Percentiles rank a stretch among this genome's conserved stretches.
Conservation (phyloP, 805 yeast genomes). For the Kazachstania africana region DNA sequence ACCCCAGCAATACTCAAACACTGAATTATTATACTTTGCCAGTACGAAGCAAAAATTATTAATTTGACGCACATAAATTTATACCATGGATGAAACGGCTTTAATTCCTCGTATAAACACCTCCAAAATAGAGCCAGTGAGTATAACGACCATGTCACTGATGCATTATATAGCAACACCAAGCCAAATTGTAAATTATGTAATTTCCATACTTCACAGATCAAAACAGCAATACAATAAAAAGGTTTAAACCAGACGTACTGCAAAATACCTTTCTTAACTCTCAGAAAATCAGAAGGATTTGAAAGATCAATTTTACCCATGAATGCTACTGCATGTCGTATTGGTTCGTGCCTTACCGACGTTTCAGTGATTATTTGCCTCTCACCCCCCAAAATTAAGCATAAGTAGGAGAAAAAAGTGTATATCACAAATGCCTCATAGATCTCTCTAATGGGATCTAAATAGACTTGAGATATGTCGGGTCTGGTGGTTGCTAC, state of each 20-base stretch:
- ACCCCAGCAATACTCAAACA: conserved; percentile 38
- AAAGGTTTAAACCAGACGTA: conserved; percentile 92
- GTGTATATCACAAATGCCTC: conserved; percentile 95
- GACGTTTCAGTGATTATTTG: conserved; percentile 64
- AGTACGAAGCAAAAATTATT: conserved; percentile 93
- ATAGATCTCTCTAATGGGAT: conserved; percentile 77
- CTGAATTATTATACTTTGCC: conserved; percentile 74
- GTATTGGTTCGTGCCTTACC: conserved; percentile 44
- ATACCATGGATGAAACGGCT: conserved; percentile 77
- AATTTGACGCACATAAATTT: conserved; percentile 87
- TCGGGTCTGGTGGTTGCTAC: conserved; percentile 38
- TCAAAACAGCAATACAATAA: conserved; percentile 44
- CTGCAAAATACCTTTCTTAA: conserved; percentile 81
- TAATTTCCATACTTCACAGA: conserved; percentile 34
- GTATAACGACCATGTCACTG: conserved; percentile 74
- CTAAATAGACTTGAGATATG: conserved; percentile 36
- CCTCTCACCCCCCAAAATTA: conserved; percentile 86
- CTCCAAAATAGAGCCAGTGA: conserved; percentile 87
- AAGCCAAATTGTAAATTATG: conserved; percentile 40
- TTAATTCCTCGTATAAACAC: conserved; percentile 67
- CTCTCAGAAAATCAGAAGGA: conserved; percentile 61
- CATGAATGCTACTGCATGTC: conserved; percentile 44
- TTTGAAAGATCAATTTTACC: conserved; percentile 74
- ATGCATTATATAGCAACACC: conserved; percentile 63
- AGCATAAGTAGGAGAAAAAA: conserved; percentile 72